Evolutionary conservation across 768 basidiomycete species (phyloP), one percentile per base, ranked within the genome.

Genomic region (Austroboletus festivus): DNA sequence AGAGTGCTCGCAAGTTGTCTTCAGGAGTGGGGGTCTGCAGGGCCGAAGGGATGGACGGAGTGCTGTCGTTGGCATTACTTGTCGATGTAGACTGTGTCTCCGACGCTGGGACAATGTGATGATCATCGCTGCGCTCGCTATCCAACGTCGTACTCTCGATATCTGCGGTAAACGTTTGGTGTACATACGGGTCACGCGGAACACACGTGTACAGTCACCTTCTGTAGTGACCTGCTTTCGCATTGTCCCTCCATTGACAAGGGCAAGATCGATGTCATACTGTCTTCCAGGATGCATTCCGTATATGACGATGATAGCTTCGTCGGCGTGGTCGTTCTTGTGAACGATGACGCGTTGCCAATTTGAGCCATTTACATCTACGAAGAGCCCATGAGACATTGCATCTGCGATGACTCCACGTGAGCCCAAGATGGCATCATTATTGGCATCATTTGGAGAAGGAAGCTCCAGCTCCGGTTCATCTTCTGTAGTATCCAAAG

Each of bases 251-350:
- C 75, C 76, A 9, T 82, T 81, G 5, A 85, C 82, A 22, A 94
- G 76, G 2, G 78, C 84, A 10, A 96, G 72, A 59, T 93, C 89
- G 44, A 96, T 83, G 59, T 96, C 92, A 58, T 96, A 96, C 62
- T 90, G 88, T 47, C 89, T 78, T 2, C 89, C 89, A 4, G 92
- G 93, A 73, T 88, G 79, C 39, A 97, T 74, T 1, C 90, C 91
- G 50, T 92, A 93, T 22, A 97, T 80, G 50, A 95, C 89, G 44
- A 96, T 90, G 47, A 94, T 81, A 0, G 91, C 93, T 60, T 95
- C 88, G 55, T 94, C 92, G 0, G 78, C 76, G 45, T 81, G 79
- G 38, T 93, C 89, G 61, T 89, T 84, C 52, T 90, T 81, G 45
- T 84, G 81, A 48, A 89, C 81, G 59, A 90, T 79, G 20, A 89